Base-by-base conservation (phyloP, 257 asterid species). In the Capsicum rhomboideum region DNA sequence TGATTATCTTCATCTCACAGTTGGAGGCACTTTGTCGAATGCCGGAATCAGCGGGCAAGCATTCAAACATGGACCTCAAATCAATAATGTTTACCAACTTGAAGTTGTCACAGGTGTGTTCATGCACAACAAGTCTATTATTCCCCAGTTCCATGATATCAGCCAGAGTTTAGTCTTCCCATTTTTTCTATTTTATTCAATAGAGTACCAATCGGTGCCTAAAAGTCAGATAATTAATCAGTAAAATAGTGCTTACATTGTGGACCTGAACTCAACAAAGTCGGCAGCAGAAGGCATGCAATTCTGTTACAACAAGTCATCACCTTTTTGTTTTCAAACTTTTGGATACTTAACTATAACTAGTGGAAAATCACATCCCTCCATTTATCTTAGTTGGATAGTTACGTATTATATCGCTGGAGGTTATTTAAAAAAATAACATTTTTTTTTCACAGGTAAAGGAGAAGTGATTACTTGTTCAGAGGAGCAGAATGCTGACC, bases 1-100 rank as follows among this genome's bases (percentile, higher is more conserved):
- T 3, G 97, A 95, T 86, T 97, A 97, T 88, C 97, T 97, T 84
- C 98, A 90, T 85, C 97, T 97, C 46, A 92, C 97, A 0, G 95
- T 97, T 34, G 99, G 99, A 11, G 99, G 99, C 20, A 97, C 99
- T 40, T 82, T 95, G 83, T 97, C 99, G 6, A 93, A 95, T 78
- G 99, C 95, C 7, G 99, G 99, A 66, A 90, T 97, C 75, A 97
- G 99, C 42, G 98, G 99, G 42, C 98, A 97, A 84, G 99, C 99
- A 11, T 95, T 97, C 89, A 77, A 58, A 74, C 94, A 97, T 79
- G 99, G 98, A 9, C 99, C 98, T 10, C 99, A 95, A 90, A 97
- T 95, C 87, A 89, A 90, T 85, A 97, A 97, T 85, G 99, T 97
- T 79, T 88, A 92, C 87, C 97, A 90, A 82, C 89, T 97, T 21